phyloP scores from a whole-genome alignment of 2,329 filamentous ascomycete genomes.

The Aspergillus spinulosporus region DNA sequence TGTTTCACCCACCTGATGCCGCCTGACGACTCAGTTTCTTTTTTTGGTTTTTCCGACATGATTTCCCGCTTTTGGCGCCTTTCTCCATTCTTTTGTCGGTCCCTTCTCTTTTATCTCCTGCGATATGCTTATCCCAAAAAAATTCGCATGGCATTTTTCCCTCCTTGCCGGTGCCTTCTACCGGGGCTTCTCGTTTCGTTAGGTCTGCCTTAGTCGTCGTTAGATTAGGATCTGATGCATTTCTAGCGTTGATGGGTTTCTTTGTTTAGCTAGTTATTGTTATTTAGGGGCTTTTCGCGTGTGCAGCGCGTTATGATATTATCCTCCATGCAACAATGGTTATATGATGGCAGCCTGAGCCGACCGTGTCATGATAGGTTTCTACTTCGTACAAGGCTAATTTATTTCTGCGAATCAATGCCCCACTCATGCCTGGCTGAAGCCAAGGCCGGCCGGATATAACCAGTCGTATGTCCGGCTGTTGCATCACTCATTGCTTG shows the following conservation, averaged over 20 bases:
- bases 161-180: constrained; percentile 14
- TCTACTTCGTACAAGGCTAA: not conserved
- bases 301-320: constrained; percentile 8
- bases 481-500: constrained; percentile 16
- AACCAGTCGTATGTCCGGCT: constrained; percentile 13
- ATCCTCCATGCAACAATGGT: constrained; percentile 5
- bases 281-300: constrained; percentile 5
- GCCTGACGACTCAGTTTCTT: constrained; percentile 7
- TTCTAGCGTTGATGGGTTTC: constrained; percentile 24
- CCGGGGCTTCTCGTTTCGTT: constrained; percentile 12
- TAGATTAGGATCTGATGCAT: constrained; percentile 31
- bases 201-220: constrained; percentile 19
- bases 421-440: not conserved
- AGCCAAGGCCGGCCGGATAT: constrained; percentile 9
- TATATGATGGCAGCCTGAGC: constrained; percentile 6
- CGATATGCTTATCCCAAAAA: constrained; percentile 14
- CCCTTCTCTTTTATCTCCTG: not conserved
- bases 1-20: constrained; percentile 4
- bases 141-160: constrained; percentile 8
- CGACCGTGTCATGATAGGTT: not conserved
- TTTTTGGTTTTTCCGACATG: constrained; percentile 8
- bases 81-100: constrained; percentile 17
- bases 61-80: constrained; percentile 25
- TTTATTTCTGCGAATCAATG: not conserved
- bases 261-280: constrained; percentile 11